Evolutionary conservation across 805 yeast species (phyloP), one percentile per base, ranked within the genome.

Genomic region (Jamesozyma rosinii): DNA sequence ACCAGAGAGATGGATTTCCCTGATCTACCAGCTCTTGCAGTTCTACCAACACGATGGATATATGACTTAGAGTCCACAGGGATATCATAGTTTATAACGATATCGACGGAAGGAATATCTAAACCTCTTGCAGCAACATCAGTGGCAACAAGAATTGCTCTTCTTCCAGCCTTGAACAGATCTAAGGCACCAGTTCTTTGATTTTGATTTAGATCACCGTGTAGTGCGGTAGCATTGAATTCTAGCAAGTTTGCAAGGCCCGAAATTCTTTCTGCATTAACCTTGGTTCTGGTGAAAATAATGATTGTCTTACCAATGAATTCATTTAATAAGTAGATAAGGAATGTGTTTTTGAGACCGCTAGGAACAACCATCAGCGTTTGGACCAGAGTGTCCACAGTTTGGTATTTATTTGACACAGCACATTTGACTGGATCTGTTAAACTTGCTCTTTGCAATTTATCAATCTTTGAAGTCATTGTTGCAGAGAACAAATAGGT

Each of bases 401-500:
- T 92, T 48, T 90, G 81, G 65, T 88, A 85, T 59, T 86, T 85
- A 50, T 78, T 78, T 15, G 92, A 82, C 3, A 90, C 95, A 0
- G 95, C 87, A 39, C 94, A 87, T 51, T 88, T 77, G 3, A 89
- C 95, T 0, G 98, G 98, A 54, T 85, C 79, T 3, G 77, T 67
- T 50, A 90, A 72, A 31, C 96, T 87, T 1, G 97, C 97, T 47
- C 97, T 71, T 66, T 92, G 97, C 51, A 90, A 70, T 63, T 89
- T 89, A 55, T 89, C 97, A 55, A 90, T 88, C 61, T 92, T 92
- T 37, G 85, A 83, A 2, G 97, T 90, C 81, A 94, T 85, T 0
- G 98, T 90, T n/a, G 98, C 98, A 26, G 95, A 85, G 58, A 89
- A 90, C 43, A 90, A 66, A 55, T 82, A 87, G 0, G 92, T 83